These are phyloP conservation scores for Pichia kudriavzevii DNA, from an alignment of 1,139 yeast genomes.

Conservation along the genomic window DNA sequence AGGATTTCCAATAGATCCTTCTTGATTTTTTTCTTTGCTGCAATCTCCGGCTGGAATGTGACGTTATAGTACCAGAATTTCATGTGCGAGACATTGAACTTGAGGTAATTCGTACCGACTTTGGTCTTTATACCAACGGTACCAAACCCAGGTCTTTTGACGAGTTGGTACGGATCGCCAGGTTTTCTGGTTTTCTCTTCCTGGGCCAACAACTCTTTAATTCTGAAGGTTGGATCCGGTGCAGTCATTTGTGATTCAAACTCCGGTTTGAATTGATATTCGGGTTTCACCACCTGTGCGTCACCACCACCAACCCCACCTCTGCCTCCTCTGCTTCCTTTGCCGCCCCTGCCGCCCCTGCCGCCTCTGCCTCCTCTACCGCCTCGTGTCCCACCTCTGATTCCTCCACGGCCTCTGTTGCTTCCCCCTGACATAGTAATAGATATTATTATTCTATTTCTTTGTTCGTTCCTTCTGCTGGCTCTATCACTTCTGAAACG, in stretches of 20 bases:
- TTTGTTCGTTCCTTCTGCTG: too few relatives aligned
- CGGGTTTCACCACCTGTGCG: constrained; percentile 17
- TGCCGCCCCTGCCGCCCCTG: constrained; percentile 6
- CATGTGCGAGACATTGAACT: constrained; percentile 15
- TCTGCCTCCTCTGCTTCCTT: constrained; percentile 15
- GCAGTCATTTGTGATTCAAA: constrained; percentile 13
- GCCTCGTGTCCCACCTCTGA: constrained; percentile 11
- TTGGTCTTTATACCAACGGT: constrained; percentile 18
- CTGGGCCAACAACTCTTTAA: constrained; percentile 11
- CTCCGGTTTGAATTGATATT: constrained; percentile 17
- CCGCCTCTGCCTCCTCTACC: constrained; percentile 13
- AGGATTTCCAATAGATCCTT: constrained; percentile 17
- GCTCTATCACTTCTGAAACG: too few relatives aligned
- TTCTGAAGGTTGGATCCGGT: constrained; percentile 13
- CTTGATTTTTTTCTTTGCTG: constrained; percentile 16
- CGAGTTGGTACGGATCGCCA: constrained; percentile 12
- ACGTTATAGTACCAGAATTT: constrained; percentile 19
- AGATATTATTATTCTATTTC: too few relatives aligned
- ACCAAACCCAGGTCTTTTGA: constrained; percentile 21
- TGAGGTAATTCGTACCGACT: constrained; percentile 21
- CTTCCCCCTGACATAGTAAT: too few relatives aligned
- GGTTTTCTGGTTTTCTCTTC: constrained; percentile 12
- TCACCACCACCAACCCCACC: constrained; percentile 15
- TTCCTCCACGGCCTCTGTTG: constrained; percentile 12
- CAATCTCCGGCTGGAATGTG: constrained; percentile 18